A percentile compares a stretch with the other conserved stretches of the same genome.
Evolutionary conservation across 768 basidiomycete genomes (phyloP).

Genomic region (Clitopilus passeckerianus): DNA sequence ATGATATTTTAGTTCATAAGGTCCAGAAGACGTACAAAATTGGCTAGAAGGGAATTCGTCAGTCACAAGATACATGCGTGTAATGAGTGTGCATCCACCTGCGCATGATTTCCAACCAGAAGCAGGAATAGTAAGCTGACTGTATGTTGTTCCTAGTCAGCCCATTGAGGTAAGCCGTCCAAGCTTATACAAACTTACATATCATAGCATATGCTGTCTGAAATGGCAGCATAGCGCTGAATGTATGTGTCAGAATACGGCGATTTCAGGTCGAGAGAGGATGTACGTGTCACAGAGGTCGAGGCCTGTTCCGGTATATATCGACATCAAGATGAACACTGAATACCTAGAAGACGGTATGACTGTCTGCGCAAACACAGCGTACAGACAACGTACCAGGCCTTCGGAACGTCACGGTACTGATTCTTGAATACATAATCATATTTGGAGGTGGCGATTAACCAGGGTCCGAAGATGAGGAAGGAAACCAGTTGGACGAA

Average conservation of each 20-base stretch:
- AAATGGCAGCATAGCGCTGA: slow-evolving; percentile 67
- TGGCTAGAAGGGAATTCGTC: slow-evolving; percentile 32
- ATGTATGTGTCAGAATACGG: background rate
- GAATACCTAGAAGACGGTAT: slow-evolving; percentile 28
- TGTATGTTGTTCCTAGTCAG: slow-evolving; percentile 9
- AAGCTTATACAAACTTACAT: slow-evolving; percentile 20
- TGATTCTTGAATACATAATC: slow-evolving; percentile 47
- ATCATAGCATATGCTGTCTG: slow-evolving; percentile 63
- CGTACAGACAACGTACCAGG: slow-evolving; percentile 38
- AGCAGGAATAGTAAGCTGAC: slow-evolving; percentile 58
- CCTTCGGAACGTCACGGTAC: slow-evolving; percentile 44
- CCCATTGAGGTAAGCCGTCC: background rate
- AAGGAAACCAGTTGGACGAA: slow-evolving; percentile 50
- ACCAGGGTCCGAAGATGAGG: slow-evolving; percentile 58
- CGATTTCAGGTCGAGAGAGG: background rate
- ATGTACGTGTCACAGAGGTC: slow-evolving; percentile 56
- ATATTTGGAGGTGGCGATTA: slow-evolving; percentile 37
- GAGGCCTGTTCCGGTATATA: slow-evolving; percentile 68
- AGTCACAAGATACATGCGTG: background rate
- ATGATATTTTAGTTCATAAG: no score
- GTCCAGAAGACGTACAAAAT: slow-evolving; percentile 43
- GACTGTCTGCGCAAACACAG: background rate
- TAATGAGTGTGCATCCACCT: slow-evolving; percentile 36
- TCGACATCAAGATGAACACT: slow-evolving; percentile 38
- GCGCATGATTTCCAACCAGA: slow-evolving; percentile 72